These are phyloP conservation scores for Caryopteris hybrid DNA, from an alignment of 305 asterid species.

Conservation along the genomic window DNA sequence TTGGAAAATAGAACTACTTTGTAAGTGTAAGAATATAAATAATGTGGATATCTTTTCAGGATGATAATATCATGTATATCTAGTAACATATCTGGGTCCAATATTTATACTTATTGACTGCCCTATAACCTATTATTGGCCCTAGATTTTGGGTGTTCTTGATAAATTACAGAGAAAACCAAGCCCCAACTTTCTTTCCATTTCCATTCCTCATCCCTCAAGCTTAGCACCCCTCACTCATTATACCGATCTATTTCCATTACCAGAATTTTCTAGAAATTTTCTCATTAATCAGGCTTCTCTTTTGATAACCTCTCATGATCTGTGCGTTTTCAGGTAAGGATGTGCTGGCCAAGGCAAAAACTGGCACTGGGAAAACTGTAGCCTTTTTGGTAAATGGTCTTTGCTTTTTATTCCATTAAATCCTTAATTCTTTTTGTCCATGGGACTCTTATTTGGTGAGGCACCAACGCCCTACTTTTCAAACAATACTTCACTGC, in stretches of 20 bases:
- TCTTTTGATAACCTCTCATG: not conserved
- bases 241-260: too few species aligned
- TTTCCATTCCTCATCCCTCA: too few species aligned
- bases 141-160: too few species aligned
- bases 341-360: conserved; percentile 98
- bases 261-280: too few species aligned
- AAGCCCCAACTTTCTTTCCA: too few species aligned
- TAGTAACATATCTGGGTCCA: too few species aligned
- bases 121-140: too few species aligned
- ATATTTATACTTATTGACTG: too few species aligned
- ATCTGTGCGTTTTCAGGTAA: conserved; percentile 56
- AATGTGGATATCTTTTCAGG: not conserved
- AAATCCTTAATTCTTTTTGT: not conserved
- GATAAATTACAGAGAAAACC: too few species aligned
- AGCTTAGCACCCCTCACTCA: too few species aligned
- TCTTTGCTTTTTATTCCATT: conserved; percentile 9
- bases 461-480: not conserved
- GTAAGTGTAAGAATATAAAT: too few species aligned
- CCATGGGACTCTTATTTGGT: not conserved
- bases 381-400: conserved; percentile 84
- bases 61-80: too few species aligned
- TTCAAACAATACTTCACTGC: not conserved
- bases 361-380: conserved; percentile 96
- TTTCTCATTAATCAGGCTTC: not conserved
- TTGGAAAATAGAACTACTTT: not conserved